Conservation (phyloP, 78 protist species). For the Emiliania huxleyi region DNA sequence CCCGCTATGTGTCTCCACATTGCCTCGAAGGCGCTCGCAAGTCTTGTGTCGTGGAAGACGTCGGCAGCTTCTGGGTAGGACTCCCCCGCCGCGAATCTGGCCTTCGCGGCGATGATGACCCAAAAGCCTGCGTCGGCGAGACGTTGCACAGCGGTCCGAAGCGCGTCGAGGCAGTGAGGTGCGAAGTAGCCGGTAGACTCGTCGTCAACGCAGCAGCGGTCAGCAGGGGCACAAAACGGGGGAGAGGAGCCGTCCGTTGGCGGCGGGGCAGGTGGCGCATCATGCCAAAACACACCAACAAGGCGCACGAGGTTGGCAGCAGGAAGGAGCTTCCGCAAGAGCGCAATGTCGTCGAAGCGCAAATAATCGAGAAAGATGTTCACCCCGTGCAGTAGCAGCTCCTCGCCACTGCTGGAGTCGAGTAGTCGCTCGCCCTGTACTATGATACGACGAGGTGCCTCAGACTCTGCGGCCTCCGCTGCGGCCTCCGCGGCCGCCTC, state of each 20-base stretch:
- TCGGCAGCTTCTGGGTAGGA: neutral
- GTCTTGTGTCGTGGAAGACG: neutral
- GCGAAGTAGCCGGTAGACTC: neutral
- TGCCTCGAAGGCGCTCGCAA: neutral
- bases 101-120: neutral
- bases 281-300: neutral
- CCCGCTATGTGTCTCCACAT: neutral
- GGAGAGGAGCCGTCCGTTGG: neutral
- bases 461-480: neutral
- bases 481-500: neutral
- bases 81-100: neutral
- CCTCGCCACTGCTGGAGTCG: neutral
- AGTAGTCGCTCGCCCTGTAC: too few relatives aligned
- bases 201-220: slow-evolving; percentile 3
- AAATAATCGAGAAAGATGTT: neutral
- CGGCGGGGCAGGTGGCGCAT: neutral
- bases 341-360: neutral
- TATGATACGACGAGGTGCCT: too few relatives aligned
- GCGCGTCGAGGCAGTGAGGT: neutral
- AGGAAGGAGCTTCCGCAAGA: neutral
- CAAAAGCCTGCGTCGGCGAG: neutral
- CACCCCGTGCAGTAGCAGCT: neutral
- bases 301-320: neutral
- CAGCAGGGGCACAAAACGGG: neutral
- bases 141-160: neutral